phyloP scores from a whole-genome alignment of 2,329 filamentous ascomycete species.

The Calonectria naviculata region DNA sequence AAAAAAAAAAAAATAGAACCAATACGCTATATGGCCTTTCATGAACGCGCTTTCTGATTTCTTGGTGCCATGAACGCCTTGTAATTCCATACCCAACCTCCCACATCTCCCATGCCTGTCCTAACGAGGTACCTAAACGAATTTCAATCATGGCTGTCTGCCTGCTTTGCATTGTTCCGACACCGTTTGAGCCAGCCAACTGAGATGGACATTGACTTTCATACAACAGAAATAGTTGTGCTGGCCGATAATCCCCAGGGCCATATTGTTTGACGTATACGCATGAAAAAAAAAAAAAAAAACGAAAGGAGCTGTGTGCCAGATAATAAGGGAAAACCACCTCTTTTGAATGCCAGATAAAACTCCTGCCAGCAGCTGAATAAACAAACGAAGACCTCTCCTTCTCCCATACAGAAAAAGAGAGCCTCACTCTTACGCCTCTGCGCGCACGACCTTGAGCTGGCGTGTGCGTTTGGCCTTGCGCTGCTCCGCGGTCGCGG shows the following conservation, averaged over 20 bases:
- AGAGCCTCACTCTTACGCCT: constrained; percentile 32
- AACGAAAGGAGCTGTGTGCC: not conserved
- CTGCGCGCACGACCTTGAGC: constrained; percentile 53
- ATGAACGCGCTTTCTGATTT: constrained; percentile 16
- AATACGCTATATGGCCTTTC: constrained; percentile 15
- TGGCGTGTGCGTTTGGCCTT: constrained; percentile 55
- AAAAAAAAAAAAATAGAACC: constrained; percentile 4
- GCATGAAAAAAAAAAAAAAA: not conserved
- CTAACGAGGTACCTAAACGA: constrained; percentile 7
- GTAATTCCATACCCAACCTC: constrained; percentile 8
- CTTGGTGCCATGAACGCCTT: constrained; percentile 14
- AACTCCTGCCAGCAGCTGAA: not conserved
- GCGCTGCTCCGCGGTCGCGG: constrained; percentile 59
- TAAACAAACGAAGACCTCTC: not conserved
- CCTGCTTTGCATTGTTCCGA: not conserved
- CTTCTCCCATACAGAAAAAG: not conserved
- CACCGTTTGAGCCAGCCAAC: not conserved
- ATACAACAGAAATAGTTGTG: constrained; percentile 5
- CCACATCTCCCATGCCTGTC: not conserved
- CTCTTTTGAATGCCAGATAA: not conserved
- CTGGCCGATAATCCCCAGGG: constrained; percentile 13
- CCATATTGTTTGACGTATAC: constrained; percentile 3
- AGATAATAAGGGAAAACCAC: too few species aligned
- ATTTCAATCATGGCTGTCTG: constrained; percentile 3
- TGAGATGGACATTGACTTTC: not conserved